Evolutionary conservation across 306 rosid genomes (phyloP).

Genomic region (Castanopsis chinensis): DNA sequence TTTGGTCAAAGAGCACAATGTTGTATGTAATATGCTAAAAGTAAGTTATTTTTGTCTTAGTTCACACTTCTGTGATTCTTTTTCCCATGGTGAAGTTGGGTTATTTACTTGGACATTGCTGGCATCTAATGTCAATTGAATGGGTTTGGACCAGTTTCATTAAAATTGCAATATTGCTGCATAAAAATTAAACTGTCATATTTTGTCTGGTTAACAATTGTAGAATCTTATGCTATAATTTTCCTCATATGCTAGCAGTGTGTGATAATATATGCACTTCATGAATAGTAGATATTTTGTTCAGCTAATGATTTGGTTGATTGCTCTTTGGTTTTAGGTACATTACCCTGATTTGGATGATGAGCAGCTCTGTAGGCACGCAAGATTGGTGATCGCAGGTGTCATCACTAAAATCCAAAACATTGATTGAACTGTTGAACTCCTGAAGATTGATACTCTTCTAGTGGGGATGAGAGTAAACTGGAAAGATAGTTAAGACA

Average conservation of each 20-base stretch:
- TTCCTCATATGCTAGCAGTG: no score
- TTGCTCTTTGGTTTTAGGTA: constrained; percentile 35
- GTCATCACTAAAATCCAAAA: constrained; percentile 82
- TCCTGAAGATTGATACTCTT: constrained; percentile 62
- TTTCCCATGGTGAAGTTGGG: no score
- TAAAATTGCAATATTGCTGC: neutral
- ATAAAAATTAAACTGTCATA: no score
- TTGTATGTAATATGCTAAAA: constrained; percentile 59
- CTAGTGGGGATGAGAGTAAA: constrained; percentile 66
- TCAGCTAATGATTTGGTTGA: neutral
- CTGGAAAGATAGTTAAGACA: constrained; percentile 34
- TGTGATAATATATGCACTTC: neutral
- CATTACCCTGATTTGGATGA: neutral
- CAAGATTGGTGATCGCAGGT: constrained; percentile 75
- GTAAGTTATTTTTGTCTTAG: constrained; percentile 19
- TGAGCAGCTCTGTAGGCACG: constrained; percentile 59
- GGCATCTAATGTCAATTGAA: neutral
- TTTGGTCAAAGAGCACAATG: constrained; percentile 70
- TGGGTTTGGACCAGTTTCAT: neutral
- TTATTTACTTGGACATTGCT: neutral
- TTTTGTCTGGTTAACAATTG: no score
- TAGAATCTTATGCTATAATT: no score
- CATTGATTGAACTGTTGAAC: constrained; percentile 82
- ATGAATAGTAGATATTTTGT: neutral
- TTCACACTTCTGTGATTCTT: neutral